Conservation (phyloP, 1,139 yeast species). For the Blastobotrys aristatus region DNA sequence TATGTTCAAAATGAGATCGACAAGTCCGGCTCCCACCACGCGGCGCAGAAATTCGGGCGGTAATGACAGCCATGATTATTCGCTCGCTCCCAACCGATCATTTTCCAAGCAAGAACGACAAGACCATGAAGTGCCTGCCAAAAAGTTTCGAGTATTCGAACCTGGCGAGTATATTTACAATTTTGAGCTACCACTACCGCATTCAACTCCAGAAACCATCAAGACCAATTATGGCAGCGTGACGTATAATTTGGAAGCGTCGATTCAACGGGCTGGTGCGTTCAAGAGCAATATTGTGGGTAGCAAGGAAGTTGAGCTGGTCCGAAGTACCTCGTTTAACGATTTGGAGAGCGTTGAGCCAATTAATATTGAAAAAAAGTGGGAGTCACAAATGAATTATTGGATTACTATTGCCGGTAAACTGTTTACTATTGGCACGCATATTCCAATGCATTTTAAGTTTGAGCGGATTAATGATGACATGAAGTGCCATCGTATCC, state of each 20-base stretch:
- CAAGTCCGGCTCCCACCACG: slow-evolving; percentile 1
- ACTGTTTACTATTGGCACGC: slow-evolving; percentile 76
- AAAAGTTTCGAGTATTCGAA: slow-evolving; percentile 44
- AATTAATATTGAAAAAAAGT: slow-evolving; percentile 78
- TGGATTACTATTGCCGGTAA: slow-evolving; percentile 88
- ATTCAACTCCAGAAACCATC: slow-evolving; percentile 77
- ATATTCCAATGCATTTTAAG: slow-evolving; percentile 76
- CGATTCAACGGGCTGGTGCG: slow-evolving; percentile 71
- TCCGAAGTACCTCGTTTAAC: slow-evolving; percentile 71
- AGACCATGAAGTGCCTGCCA: slow-evolving; percentile 31
- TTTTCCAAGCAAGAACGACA: slow-evolving; percentile 24
- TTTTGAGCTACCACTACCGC: slow-evolving; percentile 83
- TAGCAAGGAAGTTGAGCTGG: slow-evolving; percentile 55
- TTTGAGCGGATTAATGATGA: slow-evolving; percentile 76
- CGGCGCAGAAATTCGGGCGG: not conserved
- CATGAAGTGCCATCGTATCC: slow-evolving; percentile 76
- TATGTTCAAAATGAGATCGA: not conserved
- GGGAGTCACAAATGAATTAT: slow-evolving; percentile 90
- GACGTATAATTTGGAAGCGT: slow-evolving; percentile 60
- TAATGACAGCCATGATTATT: not conserved
- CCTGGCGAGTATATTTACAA: slow-evolving; percentile 92
- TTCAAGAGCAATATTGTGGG: slow-evolving; percentile 74
- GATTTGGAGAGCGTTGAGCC: slow-evolving; percentile 91
- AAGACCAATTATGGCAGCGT: slow-evolving; percentile 79
- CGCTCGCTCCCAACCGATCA: slow-evolving; percentile 20